Percentiles rank a stretch among this genome's conserved stretches.
These are phyloP conservation scores for Chlorella sp. DNA, from an alignment of 139 green algal species.

Conservation along the genomic window DNA sequence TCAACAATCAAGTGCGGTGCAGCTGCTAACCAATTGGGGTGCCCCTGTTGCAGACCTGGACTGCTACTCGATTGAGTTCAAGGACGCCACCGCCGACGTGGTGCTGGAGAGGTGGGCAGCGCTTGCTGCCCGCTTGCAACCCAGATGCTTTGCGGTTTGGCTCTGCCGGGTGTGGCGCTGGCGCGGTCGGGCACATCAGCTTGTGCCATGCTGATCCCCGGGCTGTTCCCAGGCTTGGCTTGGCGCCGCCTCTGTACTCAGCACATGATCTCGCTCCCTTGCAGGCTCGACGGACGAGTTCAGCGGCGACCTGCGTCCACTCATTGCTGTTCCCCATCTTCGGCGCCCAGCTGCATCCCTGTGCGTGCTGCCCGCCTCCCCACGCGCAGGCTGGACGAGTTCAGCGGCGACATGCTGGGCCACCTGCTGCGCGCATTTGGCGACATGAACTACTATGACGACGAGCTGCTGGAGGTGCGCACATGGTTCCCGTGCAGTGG, in stretches of 20 bases:
- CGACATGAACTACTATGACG: slow-evolving; percentile 45
- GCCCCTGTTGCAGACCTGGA: slow-evolving; percentile 7
- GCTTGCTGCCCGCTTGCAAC: neutral
- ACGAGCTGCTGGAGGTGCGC: slow-evolving; percentile 13
- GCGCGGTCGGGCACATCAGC: too few relatives aligned
- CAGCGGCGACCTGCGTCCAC: neutral
- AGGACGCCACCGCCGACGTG: slow-evolving; percentile 35
- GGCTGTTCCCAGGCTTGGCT: too few relatives aligned
- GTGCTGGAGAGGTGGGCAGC: slow-evolving; percentile 15
- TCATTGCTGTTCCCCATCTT: neutral
- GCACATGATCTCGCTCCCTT: neutral
- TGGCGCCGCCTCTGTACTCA: too few relatives aligned
- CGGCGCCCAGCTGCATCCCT: too few relatives aligned
- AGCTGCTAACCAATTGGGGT: too few relatives aligned
- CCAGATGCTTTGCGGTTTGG: too few relatives aligned
- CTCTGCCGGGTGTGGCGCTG: too few relatives aligned
- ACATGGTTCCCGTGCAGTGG: too few relatives aligned
- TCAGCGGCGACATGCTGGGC: slow-evolving; percentile 42
- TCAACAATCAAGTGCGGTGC: too few relatives aligned
- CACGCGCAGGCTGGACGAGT: slow-evolving; percentile 27
- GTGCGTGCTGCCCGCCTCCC: neutral
- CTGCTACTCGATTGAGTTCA: slow-evolving; percentile 41
- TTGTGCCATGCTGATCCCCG: too few relatives aligned
- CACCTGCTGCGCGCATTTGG: slow-evolving; percentile 44
- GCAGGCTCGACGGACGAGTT: neutral